Base-by-base conservation (phyloP, 306 rosid species). In the Acacia crassicarpa region DNA sequence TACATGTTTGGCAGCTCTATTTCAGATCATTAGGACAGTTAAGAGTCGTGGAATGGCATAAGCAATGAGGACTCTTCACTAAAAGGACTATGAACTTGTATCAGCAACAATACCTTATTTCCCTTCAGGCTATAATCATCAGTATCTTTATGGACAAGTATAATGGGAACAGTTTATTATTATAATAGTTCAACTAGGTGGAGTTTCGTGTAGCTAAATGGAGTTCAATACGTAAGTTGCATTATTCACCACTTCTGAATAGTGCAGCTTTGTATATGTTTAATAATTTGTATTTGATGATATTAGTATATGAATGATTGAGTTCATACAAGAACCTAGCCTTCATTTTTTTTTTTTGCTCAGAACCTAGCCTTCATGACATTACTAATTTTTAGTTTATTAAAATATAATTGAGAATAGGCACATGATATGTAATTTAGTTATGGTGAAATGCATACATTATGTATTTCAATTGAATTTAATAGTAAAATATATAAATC, bases 1-100 rank as follows among this genome's bases (percentile, higher is more conserved):
- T 45, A 43, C 67, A 30, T 35, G 67, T 45, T 83, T 85, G 73
- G 84, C 91, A 91, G 97, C 87, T 81, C 85, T 91, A 84, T 91
- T 89, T 81, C 92, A 81, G 93, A 88, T 88, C 78, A 85, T 91
- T 30, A 89, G 88, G 86, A 88, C 82, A 2, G 88, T 89, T 5
- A 61, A 89, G 73, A 87, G 82, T 62, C 89, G 95, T 35, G 92
- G 91, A 63, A 83, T 45, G 86, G 87, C 81, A 45, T 91, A 83
- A 69, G 79, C 58, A 53, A 6, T 35, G 74, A 70, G 51, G 74
- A 71, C 53, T 80, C 70, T 9, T 51, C 51, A 19, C n/a, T 20
- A 59, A 10, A 67, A 74, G 22, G 49, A 44, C 32, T 73, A 56
- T 51, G 62, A 68, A 35, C 74, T 51, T 66, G 53, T 63, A 62